Percentiles rank a stretch among this genome's conserved stretches.
Conservation (phyloP, 2,329 filamentous ascomycete genomes). For the Phialophora expanda region DNA sequence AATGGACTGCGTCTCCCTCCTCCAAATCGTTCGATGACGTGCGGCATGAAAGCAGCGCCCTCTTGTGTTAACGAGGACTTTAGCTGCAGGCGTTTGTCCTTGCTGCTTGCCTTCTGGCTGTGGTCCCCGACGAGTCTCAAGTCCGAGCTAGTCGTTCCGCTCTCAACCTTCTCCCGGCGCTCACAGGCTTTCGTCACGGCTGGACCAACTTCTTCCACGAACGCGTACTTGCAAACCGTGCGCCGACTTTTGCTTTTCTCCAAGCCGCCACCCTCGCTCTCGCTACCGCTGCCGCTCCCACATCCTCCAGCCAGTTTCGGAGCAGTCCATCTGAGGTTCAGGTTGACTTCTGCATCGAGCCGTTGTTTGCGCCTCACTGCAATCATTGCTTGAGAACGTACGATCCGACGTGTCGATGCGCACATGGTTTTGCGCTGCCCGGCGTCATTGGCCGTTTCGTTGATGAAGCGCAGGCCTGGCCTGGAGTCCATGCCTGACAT, state of each 20-base stretch:
- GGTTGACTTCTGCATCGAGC: background rate
- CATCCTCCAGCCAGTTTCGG: background rate
- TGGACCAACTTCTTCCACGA: background rate
- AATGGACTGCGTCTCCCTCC: constrained; percentile 5
- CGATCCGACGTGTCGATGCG: background rate
- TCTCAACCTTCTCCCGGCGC: background rate
- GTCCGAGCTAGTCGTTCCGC: background rate
- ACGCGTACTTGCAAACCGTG: background rate
- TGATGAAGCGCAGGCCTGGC: constrained; percentile 1
- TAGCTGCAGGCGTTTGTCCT: background rate
- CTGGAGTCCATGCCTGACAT: background rate
- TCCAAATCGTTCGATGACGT: constrained; percentile 5
- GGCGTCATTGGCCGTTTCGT: background rate
- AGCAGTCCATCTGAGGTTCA: background rate
- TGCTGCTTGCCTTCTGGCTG: background rate
- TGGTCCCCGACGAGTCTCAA: background rate
- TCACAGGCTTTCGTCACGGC: background rate
- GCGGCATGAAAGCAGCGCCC: too few species aligned
- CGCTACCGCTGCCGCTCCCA: background rate
- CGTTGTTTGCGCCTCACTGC: constrained; percentile 7
- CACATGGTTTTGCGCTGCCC: background rate
- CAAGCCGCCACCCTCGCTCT: background rate
- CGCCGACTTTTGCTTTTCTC: background rate
- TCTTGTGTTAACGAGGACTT: background rate
- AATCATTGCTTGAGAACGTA: constrained; percentile 9